A percentile compares a stretch with the other conserved stretches of the same genome.
Evolutionary conservation across 768 basidiomycete species (phyloP).

Genomic region (Trametes cingulata): DNA sequence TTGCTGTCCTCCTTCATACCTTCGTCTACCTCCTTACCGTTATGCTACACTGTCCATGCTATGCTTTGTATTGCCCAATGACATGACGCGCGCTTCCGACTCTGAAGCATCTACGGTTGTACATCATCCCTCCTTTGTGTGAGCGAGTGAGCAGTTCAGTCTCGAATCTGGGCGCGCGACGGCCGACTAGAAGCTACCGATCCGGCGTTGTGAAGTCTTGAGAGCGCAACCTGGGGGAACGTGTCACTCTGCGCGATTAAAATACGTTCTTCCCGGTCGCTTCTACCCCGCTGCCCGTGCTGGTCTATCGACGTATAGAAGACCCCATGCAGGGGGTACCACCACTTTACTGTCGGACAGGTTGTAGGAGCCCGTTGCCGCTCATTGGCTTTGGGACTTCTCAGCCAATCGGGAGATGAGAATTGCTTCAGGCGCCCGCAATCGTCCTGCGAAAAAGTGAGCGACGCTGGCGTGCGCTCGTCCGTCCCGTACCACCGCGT

Average conservation of each 20-base stretch:
- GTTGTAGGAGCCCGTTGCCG: too few species aligned
- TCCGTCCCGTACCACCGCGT: constrained; percentile 12
- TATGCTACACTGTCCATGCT: constrained; percentile 39
- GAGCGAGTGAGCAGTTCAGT: not conserved
- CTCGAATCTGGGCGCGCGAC: not conserved
- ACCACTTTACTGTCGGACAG: too few species aligned
- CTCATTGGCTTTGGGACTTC: not conserved
- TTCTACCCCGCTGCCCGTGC: too few species aligned
- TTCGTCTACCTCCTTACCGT: constrained; percentile 37
- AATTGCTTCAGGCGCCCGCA: constrained; percentile 1
- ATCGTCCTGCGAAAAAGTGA: constrained; percentile 14
- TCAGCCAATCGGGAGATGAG: constrained; percentile 6
- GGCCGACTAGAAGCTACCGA: too few species aligned
- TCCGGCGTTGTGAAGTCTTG: too few species aligned
- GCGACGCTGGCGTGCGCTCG: constrained; percentile 10
- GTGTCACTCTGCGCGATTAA: too few species aligned
- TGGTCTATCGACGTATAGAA: too few species aligned
- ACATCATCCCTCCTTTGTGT: constrained; percentile 6
- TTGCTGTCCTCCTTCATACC: constrained; percentile 37
- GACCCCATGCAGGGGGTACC: too few species aligned
- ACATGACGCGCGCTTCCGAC: constrained; percentile 20
- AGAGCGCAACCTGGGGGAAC: too few species aligned
- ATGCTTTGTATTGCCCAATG: constrained; percentile 41
- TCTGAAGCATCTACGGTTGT: constrained; percentile 22
- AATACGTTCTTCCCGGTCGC: too few species aligned